Evolutionary conservation across 2,329 filamentous ascomycete genomes (phyloP).

Genomic region (Blastomyces gilchristii): DNA sequence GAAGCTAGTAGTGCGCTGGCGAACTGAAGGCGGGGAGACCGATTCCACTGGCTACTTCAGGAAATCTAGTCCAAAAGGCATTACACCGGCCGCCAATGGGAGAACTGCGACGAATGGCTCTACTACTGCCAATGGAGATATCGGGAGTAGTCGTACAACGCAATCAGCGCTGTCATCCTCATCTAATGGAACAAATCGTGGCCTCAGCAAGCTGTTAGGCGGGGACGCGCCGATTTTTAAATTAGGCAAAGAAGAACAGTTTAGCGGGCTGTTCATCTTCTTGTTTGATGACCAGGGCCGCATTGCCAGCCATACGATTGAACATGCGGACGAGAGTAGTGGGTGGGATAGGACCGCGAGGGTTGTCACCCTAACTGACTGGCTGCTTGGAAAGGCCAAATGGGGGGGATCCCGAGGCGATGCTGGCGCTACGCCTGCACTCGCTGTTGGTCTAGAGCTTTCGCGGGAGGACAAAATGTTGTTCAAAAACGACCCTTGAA

Average conservation of each 20-base stretch:
- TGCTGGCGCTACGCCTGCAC: constrained; percentile 8
- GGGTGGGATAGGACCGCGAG: constrained; percentile 76
- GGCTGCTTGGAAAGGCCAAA: constrained; percentile 73
- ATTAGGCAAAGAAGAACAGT: constrained; percentile 58
- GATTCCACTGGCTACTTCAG: constrained; percentile 6
- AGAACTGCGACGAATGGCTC: background rate
- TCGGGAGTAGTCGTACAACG: constrained; percentile 8
- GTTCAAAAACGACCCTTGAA: background rate
- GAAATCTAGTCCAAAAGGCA: background rate
- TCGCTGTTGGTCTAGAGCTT: constrained; percentile 1
- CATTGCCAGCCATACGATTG: constrained; percentile 81
- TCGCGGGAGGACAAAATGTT: constrained; percentile 1
- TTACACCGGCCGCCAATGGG: background rate
- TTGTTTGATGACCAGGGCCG: constrained; percentile 84
- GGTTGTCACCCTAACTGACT: constrained; percentile 87
- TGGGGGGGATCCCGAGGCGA: constrained; percentile 29
- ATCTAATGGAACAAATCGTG: constrained; percentile 28
- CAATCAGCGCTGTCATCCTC: constrained; percentile 18
- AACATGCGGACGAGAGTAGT: constrained; percentile 75
- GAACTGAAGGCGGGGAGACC: constrained; percentile 41
- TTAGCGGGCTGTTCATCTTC: constrained; percentile 87
- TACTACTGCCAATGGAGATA: background rate
- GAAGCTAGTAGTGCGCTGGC: constrained; percentile 86
- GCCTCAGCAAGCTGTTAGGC: constrained; percentile 40
- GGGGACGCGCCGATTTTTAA: constrained; percentile 43